Evolutionary conservation across 331 rosid species (phyloP), one percentile per base, ranked within the genome.

Genomic region (Phaseolus coccineus): DNA sequence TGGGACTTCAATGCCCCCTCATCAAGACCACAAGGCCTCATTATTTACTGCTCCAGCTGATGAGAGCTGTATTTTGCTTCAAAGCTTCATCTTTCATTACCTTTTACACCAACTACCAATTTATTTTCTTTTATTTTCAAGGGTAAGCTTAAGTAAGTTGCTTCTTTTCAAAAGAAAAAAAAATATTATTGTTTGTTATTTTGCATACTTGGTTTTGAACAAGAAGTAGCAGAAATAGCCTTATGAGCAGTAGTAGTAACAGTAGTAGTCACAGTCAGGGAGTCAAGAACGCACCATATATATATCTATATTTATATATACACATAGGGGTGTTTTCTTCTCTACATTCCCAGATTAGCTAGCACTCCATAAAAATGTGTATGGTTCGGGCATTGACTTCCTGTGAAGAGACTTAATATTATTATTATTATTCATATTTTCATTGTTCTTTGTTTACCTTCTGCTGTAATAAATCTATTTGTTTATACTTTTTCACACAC

Each of bases 351-450:
- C 62, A 58, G 69, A 70, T 76, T 68, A 64, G 75, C 61, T 46
- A 56, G 39, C 67, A 33, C 39, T 24, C 69, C 84, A 31, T 82
- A 81, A 70, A 64, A 63, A 42, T 85, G 89, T 84, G 89, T 88
- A 76, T 90, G 96, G 97, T 93, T 93, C 96, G 96, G 97, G 97
- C 88, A 93, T 93, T 93, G 97, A 93, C 97, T 92, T 88, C 87
- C 73, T 87, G 78, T 82, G 84, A 81, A 69, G 52, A 73, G 84
- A 88, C 90, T 74, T 75, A 65, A 66, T 15, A 59, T 57, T 57
- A 48, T 85, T 78, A 64, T 65, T 40, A 28, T 51, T 57, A 48
- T 84, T 78, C 81, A 50, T 48, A 63, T 74, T 61, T 58, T 51
- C 0, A 12, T 46, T 46, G 16, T 57, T 47, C 14, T 13, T 19